Evolutionary conservation across 2,329 filamentous ascomycete genomes (phyloP).

Genomic region (Aspergillus spinulosporus): DNA sequence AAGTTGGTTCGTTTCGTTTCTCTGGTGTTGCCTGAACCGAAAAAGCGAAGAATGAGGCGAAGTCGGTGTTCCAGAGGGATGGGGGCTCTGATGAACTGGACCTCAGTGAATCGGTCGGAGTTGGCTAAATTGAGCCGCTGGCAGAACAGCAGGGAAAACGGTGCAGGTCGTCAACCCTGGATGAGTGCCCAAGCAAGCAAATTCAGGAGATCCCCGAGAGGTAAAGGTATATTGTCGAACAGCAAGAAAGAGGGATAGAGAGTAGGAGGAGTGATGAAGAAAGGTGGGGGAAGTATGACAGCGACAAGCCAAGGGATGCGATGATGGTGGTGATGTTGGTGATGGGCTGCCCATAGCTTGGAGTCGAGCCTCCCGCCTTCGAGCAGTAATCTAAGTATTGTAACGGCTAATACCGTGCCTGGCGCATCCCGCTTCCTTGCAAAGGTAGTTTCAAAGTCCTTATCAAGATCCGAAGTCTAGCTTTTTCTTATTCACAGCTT

Average conservation of each 20-base stretch:
- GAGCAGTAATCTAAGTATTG: not conserved
- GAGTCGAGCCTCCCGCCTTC: not conserved
- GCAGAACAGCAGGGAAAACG: conserved; percentile 33
- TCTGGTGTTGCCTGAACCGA: not conserved
- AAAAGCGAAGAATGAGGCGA: conserved; percentile 8
- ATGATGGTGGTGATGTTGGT: conserved; percentile 3
- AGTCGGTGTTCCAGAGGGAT: not conserved
- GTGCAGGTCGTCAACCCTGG: conserved; percentile 45
- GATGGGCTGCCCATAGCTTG: conserved; percentile 3
- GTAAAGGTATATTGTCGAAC: not conserved
- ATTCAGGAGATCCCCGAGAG: not conserved
- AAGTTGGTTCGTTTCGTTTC: conserved; percentile 8
- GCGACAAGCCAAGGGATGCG: conserved; percentile 15
- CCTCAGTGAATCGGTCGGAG: conserved; percentile 25
- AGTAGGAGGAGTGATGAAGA: conserved; percentile 9
- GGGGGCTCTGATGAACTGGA: conserved; percentile 19
- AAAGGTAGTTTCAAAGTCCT: too few relatives aligned
- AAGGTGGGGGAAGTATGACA: conserved; percentile 9
- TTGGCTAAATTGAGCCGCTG: conserved; percentile 20
- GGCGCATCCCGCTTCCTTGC: not conserved
- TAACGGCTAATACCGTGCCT: conserved; percentile 6
- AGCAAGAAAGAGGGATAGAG: conserved; percentile 1
- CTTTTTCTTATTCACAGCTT: not conserved
- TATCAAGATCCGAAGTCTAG: not conserved
- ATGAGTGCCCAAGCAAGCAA: conserved; percentile 23